These are phyloP conservation scores for Aspergillus brasiliensis DNA, from an alignment of 2,329 filamentous ascomycete species.

Conservation along the genomic window DNA sequence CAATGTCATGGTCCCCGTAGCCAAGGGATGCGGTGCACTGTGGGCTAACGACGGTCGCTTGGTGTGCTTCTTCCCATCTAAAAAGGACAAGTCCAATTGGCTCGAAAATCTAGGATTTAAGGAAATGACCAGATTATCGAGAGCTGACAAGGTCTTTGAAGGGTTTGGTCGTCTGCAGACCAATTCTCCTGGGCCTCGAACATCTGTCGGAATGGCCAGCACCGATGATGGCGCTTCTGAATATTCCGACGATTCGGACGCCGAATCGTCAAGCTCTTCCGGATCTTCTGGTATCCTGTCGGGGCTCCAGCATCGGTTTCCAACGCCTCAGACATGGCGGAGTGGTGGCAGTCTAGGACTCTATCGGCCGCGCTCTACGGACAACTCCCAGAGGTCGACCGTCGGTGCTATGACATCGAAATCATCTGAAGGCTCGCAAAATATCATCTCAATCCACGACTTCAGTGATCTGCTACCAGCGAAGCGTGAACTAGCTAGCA, in stretches of 20 bases:
- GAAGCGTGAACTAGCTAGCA: slow-evolving; percentile 72
- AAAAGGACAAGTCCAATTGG: slow-evolving; percentile 53
- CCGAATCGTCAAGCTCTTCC: slow-evolving; percentile 60
- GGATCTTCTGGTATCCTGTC: slow-evolving; percentile 47
- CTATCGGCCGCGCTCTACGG: slow-evolving; percentile 54
- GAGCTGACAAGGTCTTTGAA: slow-evolving; percentile 60
- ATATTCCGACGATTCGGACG: slow-evolving; percentile 55
- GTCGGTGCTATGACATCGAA: slow-evolving; percentile 59
- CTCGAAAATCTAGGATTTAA: slow-evolving; percentile 52
- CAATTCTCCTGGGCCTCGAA: slow-evolving; percentile 51
- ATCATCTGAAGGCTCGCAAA: slow-evolving; percentile 56
- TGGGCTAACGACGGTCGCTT: slow-evolving; percentile 62
- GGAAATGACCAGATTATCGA: slow-evolving; percentile 51
- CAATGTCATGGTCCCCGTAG: slow-evolving; percentile 65
- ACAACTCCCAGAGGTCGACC: slow-evolving; percentile 53
- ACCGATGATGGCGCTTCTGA: slow-evolving; percentile 50
- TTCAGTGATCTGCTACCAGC: slow-evolving; percentile 73
- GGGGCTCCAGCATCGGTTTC: slow-evolving; percentile 51
- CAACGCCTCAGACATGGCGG: slow-evolving; percentile 56
- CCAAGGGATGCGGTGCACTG: slow-evolving; percentile 59
- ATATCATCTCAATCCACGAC: slow-evolving; percentile 73
- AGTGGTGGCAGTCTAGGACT: slow-evolving; percentile 55
- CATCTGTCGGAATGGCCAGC: slow-evolving; percentile 43
- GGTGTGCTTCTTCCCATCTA: slow-evolving; percentile 59
- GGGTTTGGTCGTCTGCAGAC: slow-evolving; percentile 63